Conservation (phyloP, 108 stramenopile genomes). For the Cyclotella choctawhatcheeana region DNA sequence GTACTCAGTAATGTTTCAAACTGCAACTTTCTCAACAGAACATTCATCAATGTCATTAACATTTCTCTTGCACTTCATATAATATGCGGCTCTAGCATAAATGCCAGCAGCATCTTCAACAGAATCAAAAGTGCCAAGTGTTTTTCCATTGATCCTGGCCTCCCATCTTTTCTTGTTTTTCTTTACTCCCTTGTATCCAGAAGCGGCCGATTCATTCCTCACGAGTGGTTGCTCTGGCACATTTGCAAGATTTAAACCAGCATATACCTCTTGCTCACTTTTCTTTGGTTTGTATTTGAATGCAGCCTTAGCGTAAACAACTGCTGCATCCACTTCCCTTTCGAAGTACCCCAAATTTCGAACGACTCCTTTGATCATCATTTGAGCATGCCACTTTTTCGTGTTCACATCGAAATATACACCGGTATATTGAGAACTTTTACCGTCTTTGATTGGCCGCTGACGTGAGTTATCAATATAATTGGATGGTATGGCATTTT, state of each 20-base stretch:
- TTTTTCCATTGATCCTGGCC: constrained; percentile 9
- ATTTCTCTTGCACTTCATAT: too few relatives aligned
- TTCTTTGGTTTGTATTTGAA: constrained; percentile 26
- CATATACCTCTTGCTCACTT: neutral
- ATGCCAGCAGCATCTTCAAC: constrained; percentile 20
- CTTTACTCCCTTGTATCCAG: constrained; percentile 16
- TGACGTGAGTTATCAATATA: constrained; percentile 22
- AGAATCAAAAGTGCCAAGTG: constrained; percentile 28
- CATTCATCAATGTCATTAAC: too few relatives aligned
- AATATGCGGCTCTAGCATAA: constrained; percentile 23
- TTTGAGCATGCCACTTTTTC: constrained; percentile 32
- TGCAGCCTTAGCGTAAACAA: constrained; percentile 22
- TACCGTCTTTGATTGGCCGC: neutral
- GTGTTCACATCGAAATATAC: neutral
- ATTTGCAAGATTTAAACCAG: neutral
- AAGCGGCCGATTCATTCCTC: neutral
- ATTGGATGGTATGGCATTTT: constrained; percentile 1
- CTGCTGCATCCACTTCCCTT: constrained; percentile 21
- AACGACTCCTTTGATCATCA: constrained; percentile 16
- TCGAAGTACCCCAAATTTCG: neutral
- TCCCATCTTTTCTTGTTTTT: constrained; percentile 23
- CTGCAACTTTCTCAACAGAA: too few relatives aligned
- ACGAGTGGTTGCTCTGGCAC: neutral
- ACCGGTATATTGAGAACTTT: constrained; percentile 19
- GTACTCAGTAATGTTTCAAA: too few relatives aligned